Percentiles rank a stretch among this genome's conserved stretches.
Conservation (phyloP, 1,139 yeast genomes). For the Saccharomyces hybrid region DNA sequence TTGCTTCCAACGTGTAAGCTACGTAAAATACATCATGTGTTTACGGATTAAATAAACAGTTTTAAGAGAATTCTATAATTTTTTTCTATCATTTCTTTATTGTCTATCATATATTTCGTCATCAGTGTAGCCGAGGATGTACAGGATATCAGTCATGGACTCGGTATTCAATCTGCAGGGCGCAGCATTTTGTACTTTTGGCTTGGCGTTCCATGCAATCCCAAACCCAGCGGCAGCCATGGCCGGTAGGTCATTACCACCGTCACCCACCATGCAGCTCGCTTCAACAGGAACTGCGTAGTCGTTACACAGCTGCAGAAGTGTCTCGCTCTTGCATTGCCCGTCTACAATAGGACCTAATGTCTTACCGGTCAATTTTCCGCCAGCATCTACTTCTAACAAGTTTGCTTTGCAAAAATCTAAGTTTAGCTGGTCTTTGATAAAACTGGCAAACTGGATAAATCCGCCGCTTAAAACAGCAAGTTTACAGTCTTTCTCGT, state of each 20-base stretch:
- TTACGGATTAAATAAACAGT: not conserved
- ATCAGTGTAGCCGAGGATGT: conserved; percentile 71
- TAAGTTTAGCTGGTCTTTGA: conserved; percentile 59
- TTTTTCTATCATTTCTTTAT: conserved; percentile 2
- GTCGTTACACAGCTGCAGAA: conserved; percentile 56
- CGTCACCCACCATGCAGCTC: conserved; percentile 91
- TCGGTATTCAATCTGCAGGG: conserved; percentile 73
- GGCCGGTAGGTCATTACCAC: conserved; percentile 92
- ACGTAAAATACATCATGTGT: not conserved
- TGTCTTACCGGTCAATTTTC: conserved; percentile 47
- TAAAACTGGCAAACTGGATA: conserved; percentile 73
- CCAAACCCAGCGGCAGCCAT: conserved; percentile 92
- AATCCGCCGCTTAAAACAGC: conserved; percentile 97
- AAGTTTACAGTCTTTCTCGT: conserved; percentile 53
- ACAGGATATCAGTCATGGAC: conserved; percentile 63
- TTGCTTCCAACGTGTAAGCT: conserved; percentile 46
- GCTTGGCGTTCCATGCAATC: conserved; percentile 96
- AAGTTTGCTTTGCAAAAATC: conserved; percentile 88
- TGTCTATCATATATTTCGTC: conserved; percentile 39
- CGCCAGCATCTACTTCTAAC: conserved; percentile 47
- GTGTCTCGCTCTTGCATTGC: conserved; percentile 68
- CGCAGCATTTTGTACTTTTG: conserved; percentile 75
- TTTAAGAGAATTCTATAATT: not conserved
- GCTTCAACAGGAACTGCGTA: conserved; percentile 50
- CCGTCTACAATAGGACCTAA: conserved; percentile 87